Conservation (phyloP, 371 early-diverging fungal genomes). For the Nematocida ironsii region DNA sequence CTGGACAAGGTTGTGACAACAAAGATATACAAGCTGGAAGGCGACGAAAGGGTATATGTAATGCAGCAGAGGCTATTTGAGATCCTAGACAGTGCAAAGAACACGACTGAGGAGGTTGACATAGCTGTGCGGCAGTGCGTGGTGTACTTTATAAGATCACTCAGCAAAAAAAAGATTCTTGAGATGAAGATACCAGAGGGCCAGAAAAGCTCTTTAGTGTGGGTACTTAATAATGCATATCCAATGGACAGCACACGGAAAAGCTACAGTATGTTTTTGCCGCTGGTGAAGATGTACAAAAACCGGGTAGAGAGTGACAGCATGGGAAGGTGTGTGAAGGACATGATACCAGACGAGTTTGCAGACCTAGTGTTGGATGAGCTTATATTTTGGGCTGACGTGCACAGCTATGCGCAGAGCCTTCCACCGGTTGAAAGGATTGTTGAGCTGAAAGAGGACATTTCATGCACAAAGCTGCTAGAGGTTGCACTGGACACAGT, state of each 20-base stretch:
- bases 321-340: background rate
- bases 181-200: background rate
- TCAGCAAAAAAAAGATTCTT: background rate
- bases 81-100: background rate
- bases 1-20: background rate
- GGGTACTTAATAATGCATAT: background rate
- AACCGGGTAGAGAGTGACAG: background rate
- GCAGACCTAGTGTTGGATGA: background rate
- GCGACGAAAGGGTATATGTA: background rate
- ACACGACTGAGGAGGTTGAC: background rate
- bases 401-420: background rate
- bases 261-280: background rate
- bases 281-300: slow-evolving; percentile 14
- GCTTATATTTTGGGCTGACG: slow-evolving; percentile 2
- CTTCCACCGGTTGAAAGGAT: background rate
- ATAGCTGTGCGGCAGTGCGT: background rate
- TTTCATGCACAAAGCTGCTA: background rate
- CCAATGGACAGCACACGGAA: background rate
- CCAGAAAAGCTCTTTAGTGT: background rate
- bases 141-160: background rate
- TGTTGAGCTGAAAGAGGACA: no score
- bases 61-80: background rate
- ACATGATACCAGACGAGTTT: background rate
- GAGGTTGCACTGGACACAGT: slow-evolving; percentile 8
- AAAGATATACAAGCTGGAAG: background rate